Evolutionary conservation across 208 protist species (phyloP), one percentile per base, ranked within the genome.

Genomic region (Willaertia magna): DNA sequence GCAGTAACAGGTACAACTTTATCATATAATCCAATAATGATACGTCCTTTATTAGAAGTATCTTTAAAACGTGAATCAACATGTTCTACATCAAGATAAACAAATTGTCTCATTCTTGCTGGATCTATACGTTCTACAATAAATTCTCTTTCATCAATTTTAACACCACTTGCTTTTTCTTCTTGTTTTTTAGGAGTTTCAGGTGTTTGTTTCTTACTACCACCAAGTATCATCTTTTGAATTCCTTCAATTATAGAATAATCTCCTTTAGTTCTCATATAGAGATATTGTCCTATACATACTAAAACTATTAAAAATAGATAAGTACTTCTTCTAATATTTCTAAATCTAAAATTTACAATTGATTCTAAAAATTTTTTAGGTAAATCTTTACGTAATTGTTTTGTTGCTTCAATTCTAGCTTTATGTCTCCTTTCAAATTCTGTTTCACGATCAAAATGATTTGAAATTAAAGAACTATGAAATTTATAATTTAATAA

Each of bases 1-100:
- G 79, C 88, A 14, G 88, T 90, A 44, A 90, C 90, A 30, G 88
- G 88, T 12, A 90, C 88, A n/a, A 93, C 86, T 83, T 94, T 90
- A 40, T 85, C 86, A 48, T 91, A 91, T 1, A 94, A 84, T 83
- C 93, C 46, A 39, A 83, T 43, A 26, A 42, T 55, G 12, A 83
- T 55, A 4, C 46, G 20, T 55, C 78, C 78, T 26, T 67, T 67
- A n/a, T 34, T 67, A 2, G 34, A 16, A 67, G 26, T 67, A 49
- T 49, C 12, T 67, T 67, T 6, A 67, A 67, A 67, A n/a, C 55
- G 55, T 34, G 55, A 67, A n/a, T 67, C 55, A 6, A 7, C 0
- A 34, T 67, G 55, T 67, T 67, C 55, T 14, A 67, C 22, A 67
- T 67, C 55, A 9, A 67, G 34, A 67, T 67, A 67, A 14, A 26